These are phyloP conservation scores for Danielia reshetovae DNA, from an alignment of 805 yeast species.

Conservation along the genomic window DNA sequence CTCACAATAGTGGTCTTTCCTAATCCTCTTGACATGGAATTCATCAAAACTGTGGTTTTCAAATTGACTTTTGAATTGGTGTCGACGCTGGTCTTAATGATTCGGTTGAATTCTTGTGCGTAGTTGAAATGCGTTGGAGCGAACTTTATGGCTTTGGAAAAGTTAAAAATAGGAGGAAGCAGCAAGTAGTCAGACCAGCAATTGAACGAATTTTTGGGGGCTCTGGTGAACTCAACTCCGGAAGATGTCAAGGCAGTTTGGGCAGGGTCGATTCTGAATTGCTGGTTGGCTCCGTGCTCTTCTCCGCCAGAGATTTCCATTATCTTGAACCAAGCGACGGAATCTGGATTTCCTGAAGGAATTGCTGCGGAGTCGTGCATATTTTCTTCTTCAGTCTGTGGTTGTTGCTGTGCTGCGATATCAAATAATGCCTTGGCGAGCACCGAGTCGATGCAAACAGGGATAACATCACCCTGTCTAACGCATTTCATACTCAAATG, in stretches of 20 bases:
- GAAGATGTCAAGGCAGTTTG: constrained; percentile 67
- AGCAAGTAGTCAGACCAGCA: constrained; percentile 48
- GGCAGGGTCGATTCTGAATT: constrained; percentile 58
- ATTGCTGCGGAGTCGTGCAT: constrained; percentile 26
- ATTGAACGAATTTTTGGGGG: constrained; percentile 31
- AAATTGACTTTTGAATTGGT: constrained; percentile 34
- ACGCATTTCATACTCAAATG: constrained; percentile 57
- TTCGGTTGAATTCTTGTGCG: constrained; percentile 46
- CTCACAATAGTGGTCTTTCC: constrained; percentile 72
- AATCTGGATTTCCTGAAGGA: constrained; percentile 63
- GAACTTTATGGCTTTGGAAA: constrained; percentile 17
- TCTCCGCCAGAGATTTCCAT: constrained; percentile 43
- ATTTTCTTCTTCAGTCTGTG: constrained; percentile 16
- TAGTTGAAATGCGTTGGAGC: constrained; percentile 40
- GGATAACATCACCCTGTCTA: constrained; percentile 62
- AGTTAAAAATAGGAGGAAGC: constrained; percentile 40
- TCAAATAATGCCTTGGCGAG: constrained; percentile 54
- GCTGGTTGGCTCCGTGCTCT: constrained; percentile 27
- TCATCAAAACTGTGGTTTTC: constrained; percentile 60
- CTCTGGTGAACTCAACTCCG: constrained; percentile 46
- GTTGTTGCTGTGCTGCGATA: not conserved
- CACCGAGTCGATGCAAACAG: constrained; percentile 70
- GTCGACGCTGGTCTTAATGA: constrained; percentile 49
- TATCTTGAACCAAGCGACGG: constrained; percentile 83
- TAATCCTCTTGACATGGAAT: constrained; percentile 67